phyloP scores from a whole-genome alignment of 1,139 yeast genomes.

The Hansenula lynferdii region DNA sequence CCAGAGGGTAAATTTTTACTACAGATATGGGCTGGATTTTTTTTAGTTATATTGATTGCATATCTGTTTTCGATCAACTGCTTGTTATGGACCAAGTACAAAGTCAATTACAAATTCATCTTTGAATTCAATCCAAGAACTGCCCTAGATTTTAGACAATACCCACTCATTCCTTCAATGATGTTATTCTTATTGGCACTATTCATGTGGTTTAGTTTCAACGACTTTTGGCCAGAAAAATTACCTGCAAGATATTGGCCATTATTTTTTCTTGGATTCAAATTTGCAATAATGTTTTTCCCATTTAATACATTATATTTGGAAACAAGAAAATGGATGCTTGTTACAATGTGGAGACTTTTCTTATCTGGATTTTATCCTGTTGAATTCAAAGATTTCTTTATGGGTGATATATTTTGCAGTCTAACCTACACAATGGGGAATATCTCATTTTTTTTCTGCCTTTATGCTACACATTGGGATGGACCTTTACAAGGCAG shows the following conservation, averaged over 20 bases:
- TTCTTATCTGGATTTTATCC: conserved; percentile 83
- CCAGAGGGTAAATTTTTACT: conserved; percentile 57
- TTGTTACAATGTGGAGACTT: conserved; percentile 67
- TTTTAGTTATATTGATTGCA: conserved; percentile 54
- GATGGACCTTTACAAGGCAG: conserved; percentile 39
- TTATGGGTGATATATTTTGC: conserved; percentile 85
- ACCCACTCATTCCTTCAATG: conserved; percentile 47
- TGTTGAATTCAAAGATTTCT: conserved; percentile 92
- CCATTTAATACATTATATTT: conserved; percentile 47
- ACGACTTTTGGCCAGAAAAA: conserved; percentile 55
- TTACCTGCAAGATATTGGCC: conserved; percentile 78
- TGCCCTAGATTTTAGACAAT: conserved; percentile 65
- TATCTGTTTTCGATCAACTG: conserved; percentile 66
- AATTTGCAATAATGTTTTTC: conserved; percentile 41
- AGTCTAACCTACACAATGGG: conserved; percentile 86
- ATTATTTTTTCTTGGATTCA: conserved; percentile 61
- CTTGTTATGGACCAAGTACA: conserved; percentile 64
- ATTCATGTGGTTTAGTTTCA: conserved; percentile 72
- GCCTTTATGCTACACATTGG: conserved; percentile 75
- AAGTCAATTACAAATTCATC: conserved; percentile 86
- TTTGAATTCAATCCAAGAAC: conserved; percentile 79
- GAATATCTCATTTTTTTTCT: conserved; percentile 78
- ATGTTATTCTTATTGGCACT: conserved; percentile 53
- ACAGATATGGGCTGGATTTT: conserved; percentile 93
- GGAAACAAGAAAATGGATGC: conserved; percentile 55